phyloP scores from a whole-genome alignment of 2,329 filamentous ascomycete species.

The Talaromyces sp. region DNA sequence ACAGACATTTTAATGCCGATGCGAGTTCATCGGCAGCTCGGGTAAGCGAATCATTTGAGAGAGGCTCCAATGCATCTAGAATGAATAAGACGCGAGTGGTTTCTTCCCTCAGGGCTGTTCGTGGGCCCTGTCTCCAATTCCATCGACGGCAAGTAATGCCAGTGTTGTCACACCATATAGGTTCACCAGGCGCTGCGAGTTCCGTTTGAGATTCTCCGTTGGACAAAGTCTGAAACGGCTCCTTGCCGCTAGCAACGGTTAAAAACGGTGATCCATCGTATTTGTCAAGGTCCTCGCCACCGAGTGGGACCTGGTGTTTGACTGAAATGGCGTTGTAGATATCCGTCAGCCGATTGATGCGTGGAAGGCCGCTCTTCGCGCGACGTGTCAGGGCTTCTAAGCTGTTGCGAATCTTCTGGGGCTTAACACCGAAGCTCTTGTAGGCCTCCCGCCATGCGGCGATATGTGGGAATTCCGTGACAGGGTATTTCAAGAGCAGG shows the following conservation, averaged over 20 bases:
- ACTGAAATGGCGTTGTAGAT: conserved; percentile 37
- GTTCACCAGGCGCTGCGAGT: conserved; percentile 26
- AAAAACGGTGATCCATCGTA: conserved; percentile 29
- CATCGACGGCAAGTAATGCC: conserved; percentile 36
- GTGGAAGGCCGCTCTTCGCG: conserved; percentile 26
- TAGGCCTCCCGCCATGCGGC: conserved; percentile 35
- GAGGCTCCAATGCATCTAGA: conserved; percentile 15
- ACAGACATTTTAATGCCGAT: conserved; percentile 5
- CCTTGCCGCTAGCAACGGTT: conserved; percentile 27
- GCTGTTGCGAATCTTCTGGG: conserved; percentile 32
- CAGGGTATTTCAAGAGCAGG: conserved; percentile 15
- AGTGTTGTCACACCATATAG: conserved; percentile 34
- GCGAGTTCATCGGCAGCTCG: conserved; percentile 15
- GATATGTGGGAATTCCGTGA: conserved; percentile 31
- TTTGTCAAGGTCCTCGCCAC: conserved; percentile 36
- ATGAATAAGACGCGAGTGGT: conserved; percentile 32
- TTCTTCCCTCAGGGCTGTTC: conserved; percentile 30
- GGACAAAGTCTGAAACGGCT: conserved; percentile 28
- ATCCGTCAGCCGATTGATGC: conserved; percentile 35
- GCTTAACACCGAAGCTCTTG: conserved; percentile 36
- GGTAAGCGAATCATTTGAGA: conserved; percentile 8
- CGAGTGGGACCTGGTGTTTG: conserved; percentile 35
- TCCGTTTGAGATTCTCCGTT: conserved; percentile 20
- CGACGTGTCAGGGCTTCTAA: conserved; percentile 32
- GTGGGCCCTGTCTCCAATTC: conserved; percentile 37